Base-by-base conservation (phyloP, 1,284 basidiomycete species). In the Fistulina hepatica region DNA sequence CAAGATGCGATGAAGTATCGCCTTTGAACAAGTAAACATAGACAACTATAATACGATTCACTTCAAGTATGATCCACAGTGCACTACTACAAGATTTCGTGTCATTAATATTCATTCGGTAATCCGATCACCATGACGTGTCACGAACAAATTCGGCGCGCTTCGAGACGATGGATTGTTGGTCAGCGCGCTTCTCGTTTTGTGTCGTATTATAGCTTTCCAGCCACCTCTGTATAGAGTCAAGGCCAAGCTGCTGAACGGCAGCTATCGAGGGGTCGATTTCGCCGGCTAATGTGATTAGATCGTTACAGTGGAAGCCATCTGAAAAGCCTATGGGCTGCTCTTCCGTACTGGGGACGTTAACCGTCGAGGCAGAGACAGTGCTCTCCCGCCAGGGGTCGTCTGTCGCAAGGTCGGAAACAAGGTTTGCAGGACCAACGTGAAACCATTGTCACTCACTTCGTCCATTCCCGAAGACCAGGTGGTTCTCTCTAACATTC, bases 321-420 rank as follows among this genome's bases (percentile, higher is more conserved):
- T 78, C 64, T 28, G 71, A 58, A 7, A 71, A 52, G 9, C 58
- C 64, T 40, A 81, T 73, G 0, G 73, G 74, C 46, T 76, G 73
- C 2, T 51, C 50, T 2, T 61, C 37, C 3, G 73, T 78, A 50
- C 68, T 79, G 12, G 51, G 17, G 39, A 69, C 60, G 39, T 56
- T 46, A n/a, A 67, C 56, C 21, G 61, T 61, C 21, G 69, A 65
- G 1, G 78, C 73, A 4, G 79, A 81, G 11, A 80, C 59, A 0
- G 80, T 81, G 6, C 71, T 70, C 41, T 77, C 76, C 42, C 69
- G 67, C 80, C 79, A 83, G n/a, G 80, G 78, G 51, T 82, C 80
- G 34, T 74, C 78, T 78, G 30, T 0, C 34, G 31, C 24, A 23
- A 33, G 27, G 15, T 16, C 6, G 21, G 34, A 32, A 23, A 33